Evolutionary conservation across 1,139 yeast genomes (phyloP), one percentile per base, ranked within the genome.

Genomic region (Suzukiozyma palmioleophila): DNA sequence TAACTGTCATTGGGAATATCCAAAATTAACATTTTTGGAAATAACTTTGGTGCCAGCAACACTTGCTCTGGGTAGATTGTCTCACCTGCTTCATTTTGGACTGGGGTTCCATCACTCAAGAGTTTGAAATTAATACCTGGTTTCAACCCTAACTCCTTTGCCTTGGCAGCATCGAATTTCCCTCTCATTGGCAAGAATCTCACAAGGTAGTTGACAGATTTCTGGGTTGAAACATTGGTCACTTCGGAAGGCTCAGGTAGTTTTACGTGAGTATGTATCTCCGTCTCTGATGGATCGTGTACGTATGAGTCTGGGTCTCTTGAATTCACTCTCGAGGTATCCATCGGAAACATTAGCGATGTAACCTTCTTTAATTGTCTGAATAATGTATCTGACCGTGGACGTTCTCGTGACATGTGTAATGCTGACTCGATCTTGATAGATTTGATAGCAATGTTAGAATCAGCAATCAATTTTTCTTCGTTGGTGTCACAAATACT

Each of bases 151-250:
- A 89, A 63, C 28, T 64, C 75, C 27, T 62, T 67, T 0, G 97
- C 97, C 50, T 72, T 79, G 7, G 67, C 63, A 0, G 79, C 77
- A 45, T 80, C 69, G 53, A 94, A 92, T 52, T 76, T 84, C 0
- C 99, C 98, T 50, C 96, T 69, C 0, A 79, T 66, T 0, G 94
- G 82, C 29, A 76, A 66, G 34, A 87, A 75, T 28, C 79, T 72
- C 4, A 92, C 66, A 18, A 85, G 69, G 57, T 84, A 90, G 47
- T 77, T 81, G 26, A 64, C 54, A 1, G 75, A 58, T 21, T 58
- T 51, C 43, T 69, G 75, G 4, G 45, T 39, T 2, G 45, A 33
- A 1, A 63, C 61, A 8, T 48, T 38, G 11, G 26, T 6, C 14
- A 33, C 10, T 13, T 13, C 11, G 7, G 14, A 8, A 3, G 36